Conservation (phyloP, 2,329 filamentous ascomycete genomes). For the Xylaria arbuscula region DNA sequence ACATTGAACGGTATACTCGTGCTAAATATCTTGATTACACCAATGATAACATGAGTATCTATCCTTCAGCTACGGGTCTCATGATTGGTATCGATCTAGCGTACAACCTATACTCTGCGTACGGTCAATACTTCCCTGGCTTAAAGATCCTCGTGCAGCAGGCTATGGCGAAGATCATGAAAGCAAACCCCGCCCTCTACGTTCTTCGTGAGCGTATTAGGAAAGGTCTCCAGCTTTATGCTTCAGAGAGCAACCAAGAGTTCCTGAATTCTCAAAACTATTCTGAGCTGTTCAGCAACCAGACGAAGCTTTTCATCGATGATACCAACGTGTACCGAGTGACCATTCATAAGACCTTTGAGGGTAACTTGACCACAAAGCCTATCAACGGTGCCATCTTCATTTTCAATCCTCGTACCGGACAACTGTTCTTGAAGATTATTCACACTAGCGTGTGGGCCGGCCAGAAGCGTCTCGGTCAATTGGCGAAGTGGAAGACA, state of each 20-base stretch:
- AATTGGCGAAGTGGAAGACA: constrained; percentile 99
- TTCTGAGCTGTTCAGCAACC: constrained; percentile 98
- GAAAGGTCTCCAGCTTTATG: constrained; percentile 97
- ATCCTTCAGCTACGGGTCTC: constrained; percentile 93
- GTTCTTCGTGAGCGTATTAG: constrained; percentile 97
- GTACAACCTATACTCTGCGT: constrained; percentile 98
- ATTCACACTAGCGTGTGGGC: constrained; percentile 99
- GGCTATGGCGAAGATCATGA: constrained; percentile 99
- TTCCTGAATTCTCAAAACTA: constrained; percentile 99
- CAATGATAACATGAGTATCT: constrained; percentile 98
- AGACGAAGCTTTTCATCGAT: constrained; percentile 98
- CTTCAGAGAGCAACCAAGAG: constrained; percentile 98
- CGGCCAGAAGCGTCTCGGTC: constrained; percentile 97
- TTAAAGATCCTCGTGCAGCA: constrained; percentile 95
- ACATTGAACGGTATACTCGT: constrained; percentile 96
- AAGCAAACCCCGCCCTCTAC: constrained; percentile 96
- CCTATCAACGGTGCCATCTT: constrained; percentile 99
- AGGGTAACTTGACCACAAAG: constrained; percentile 98
- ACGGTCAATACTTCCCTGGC: constrained; percentile 98
- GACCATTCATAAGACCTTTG: constrained; percentile 99
- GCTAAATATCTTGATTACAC: constrained; percentile 99
- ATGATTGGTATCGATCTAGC: constrained; percentile 99
- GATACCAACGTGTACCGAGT: constrained; percentile 99
- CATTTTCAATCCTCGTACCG: constrained; percentile 99
- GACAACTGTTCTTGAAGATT: constrained; percentile 97